These are phyloP conservation scores for Candida rishiriensis DNA, from an alignment of 805 yeast species.

Conservation along the genomic window DNA sequence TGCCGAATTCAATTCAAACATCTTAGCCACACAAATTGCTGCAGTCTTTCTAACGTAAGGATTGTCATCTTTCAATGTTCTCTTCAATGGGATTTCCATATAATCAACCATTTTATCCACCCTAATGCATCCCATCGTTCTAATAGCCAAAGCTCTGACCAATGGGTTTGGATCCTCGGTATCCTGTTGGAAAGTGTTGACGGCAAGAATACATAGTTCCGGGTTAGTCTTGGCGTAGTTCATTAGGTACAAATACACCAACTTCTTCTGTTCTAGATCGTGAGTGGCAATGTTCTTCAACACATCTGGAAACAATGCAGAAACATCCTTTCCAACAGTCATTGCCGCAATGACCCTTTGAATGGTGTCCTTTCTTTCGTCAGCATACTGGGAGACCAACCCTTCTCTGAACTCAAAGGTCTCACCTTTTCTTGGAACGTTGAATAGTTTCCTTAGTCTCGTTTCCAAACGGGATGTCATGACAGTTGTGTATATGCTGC, in stretches of 20 bases:
- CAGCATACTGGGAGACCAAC: constrained; percentile 89
- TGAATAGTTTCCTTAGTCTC: constrained; percentile 51
- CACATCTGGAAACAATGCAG: constrained; percentile 91
- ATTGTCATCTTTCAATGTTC: constrained; percentile 85
- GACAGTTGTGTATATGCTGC: constrained; percentile 1
- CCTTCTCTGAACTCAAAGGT: constrained; percentile 89
- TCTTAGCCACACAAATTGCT: constrained; percentile 92
- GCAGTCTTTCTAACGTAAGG: constrained; percentile 98
- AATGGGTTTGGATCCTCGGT: constrained; percentile 96
- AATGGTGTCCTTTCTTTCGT: constrained; percentile 93
- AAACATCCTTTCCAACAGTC: constrained; percentile 97
- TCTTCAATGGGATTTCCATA: constrained; percentile 81
- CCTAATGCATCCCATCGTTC: constrained; percentile 98
- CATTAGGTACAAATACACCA: constrained; percentile 92
- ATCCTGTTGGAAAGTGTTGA: constrained; percentile 92
- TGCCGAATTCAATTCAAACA: constrained; percentile 78
- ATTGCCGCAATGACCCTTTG: constrained; percentile 96
- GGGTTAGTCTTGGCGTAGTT: constrained; percentile 97
- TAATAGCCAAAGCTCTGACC: constrained; percentile 90
- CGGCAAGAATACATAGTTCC: constrained; percentile 91
- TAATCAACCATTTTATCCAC: constrained; percentile 95
- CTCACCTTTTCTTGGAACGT: constrained; percentile 62
- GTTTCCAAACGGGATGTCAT: constrained; percentile 37
- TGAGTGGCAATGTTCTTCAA: constrained; percentile 94
- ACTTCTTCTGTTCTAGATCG: constrained; percentile 92